A percentile compares a stretch with the other conserved stretches of the same genome.
phyloP scores from a whole-genome alignment of 23 red algal species.

The Cyanidiococcus yangmingshanensis region DNA sequence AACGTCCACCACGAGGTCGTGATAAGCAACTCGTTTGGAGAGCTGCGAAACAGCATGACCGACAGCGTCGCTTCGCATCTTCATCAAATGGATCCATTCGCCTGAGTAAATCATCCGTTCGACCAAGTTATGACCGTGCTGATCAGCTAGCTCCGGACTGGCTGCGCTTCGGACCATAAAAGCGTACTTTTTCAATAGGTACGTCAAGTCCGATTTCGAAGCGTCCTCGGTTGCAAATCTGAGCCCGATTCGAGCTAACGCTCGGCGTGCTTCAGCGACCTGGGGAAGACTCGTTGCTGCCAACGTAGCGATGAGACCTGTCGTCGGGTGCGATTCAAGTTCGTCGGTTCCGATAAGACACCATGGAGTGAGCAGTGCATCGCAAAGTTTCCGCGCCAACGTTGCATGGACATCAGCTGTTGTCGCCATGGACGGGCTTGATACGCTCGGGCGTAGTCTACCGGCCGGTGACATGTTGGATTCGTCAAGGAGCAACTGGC shows the following conservation, averaged over 20 bases:
- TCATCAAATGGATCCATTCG: neutral
- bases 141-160: neutral
- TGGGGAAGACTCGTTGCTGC: neutral
- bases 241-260: neutral
- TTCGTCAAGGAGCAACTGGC: neutral
- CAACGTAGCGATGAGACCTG: neutral
- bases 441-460: too few relatives aligned
- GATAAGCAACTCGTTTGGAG: neutral
- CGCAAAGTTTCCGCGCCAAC: neutral
- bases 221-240: neutral
- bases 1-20: neutral
- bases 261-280: neutral
- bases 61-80: neutral
- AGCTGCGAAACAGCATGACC: neutral
- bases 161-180: neutral
- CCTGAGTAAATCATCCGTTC: neutral
- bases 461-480: neutral
- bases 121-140: neutral
- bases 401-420: neutral
- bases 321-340: neutral
- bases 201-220: neutral
- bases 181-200: too few relatives aligned
- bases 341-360: neutral
- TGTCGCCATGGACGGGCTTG: too few relatives aligned
- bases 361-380: neutral